Evolutionary conservation across 169 alveolate genomes (phyloP), one percentile per base, ranked within the genome.

Genomic region (Plasmodium cynomolgi): DNA sequence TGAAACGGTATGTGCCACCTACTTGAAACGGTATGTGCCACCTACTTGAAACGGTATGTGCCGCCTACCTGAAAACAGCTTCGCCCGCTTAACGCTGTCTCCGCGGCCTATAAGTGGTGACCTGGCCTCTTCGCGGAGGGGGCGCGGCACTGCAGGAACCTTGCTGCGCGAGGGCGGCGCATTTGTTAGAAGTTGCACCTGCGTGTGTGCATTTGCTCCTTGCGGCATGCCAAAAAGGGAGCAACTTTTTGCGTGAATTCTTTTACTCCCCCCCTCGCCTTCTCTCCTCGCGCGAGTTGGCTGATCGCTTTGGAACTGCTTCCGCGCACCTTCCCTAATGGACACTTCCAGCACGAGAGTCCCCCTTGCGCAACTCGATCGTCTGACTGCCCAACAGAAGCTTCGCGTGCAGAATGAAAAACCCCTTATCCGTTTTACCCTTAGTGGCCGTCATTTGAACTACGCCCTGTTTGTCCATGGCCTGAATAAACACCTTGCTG

Each of bases 381-480:
- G 56, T 29, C 33, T 88, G 71, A 37, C 72, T 88, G 50, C 81
- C 50, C 9, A 79, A 37, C 20, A 88, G 29, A 17, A 88, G 56
- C 34, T 88, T 88, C 11, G 94, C 94, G 50, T 80, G 90, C 3
- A 88, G 73, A 9, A 88, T 29, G 29, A 44, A 56, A 34, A 88
- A 88, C 1, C 44, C 15, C 26, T 29, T 80, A 37, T 88, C 94
- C 26, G 15, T 37, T 39, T 34, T 13, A 54, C 81, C 81, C 81
- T 41, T 79, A 7, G 94, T 88, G 17, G 94, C 94, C 11, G 90
- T 88, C 68, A 88, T 58, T 56, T 88, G 94, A 33, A 88, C 84
- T 1, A 88, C 90, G 20, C 94, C 94, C 44, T 88, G 88, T 31
- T 71, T 79, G 80, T 88, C 83, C 50, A 23, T 58, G 17, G 68